phyloP scores from a whole-genome alignment of 768 basidiomycete genomes.

The Mycena latifolia region DNA sequence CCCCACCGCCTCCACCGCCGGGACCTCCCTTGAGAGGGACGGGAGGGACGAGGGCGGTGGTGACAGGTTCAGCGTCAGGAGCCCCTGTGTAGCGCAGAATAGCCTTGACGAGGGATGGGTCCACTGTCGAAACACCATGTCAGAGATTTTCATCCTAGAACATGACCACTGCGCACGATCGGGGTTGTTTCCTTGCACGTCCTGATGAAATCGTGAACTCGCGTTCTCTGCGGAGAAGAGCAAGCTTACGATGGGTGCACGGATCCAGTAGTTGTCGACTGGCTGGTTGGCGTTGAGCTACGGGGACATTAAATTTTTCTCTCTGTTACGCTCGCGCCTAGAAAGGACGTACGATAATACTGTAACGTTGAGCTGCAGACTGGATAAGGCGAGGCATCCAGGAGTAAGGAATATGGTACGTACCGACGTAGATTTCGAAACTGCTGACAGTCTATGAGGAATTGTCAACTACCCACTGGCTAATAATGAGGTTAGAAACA shows the following conservation, averaged over 20 bases:
- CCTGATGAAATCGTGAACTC: not conserved
- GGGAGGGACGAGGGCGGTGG: not conserved
- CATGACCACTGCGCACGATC: not conserved
- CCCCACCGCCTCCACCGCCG: not conserved
- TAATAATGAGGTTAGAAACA: too few species aligned
- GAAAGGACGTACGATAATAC: slow-evolving; percentile 37
- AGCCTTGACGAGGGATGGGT: slow-evolving; percentile 48
- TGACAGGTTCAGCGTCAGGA: slow-evolving; percentile 46
- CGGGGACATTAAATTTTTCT: too few species aligned
- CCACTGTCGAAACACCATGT: slow-evolving; percentile 37
- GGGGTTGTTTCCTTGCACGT: not conserved
- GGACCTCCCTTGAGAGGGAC: not conserved
- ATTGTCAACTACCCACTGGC: too few species aligned
- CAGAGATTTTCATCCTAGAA: not conserved
- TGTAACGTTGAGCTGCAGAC: slow-evolving; percentile 41
- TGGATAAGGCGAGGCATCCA: too few species aligned
- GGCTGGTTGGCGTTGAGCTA: slow-evolving; percentile 45
- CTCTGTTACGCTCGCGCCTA: too few species aligned
- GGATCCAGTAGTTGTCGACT: slow-evolving; percentile 56
- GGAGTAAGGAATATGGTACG: too few species aligned
- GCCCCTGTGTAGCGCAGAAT: slow-evolving; percentile 59
- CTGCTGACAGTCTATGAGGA: slow-evolving; percentile 38
- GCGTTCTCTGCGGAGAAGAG: too few species aligned
- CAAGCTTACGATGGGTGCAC: slow-evolving; percentile 41
- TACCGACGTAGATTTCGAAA: slow-evolving; percentile 44